phyloP scores from a whole-genome alignment of 192 early-diverging fungal species.

The Coemansia sp. region DNA sequence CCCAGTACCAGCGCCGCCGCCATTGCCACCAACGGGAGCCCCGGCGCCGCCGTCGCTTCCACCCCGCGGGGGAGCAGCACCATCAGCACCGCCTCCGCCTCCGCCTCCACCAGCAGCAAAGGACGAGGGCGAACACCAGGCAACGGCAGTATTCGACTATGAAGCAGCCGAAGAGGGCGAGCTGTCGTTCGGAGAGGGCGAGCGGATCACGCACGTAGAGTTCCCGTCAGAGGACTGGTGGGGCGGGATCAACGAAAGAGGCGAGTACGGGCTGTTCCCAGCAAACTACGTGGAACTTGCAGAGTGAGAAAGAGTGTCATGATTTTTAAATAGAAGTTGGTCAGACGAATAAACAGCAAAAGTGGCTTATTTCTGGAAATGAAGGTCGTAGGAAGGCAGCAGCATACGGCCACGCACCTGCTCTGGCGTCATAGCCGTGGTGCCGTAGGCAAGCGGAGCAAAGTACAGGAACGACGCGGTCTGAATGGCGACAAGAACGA shows the following conservation, averaged over 20 bases:
- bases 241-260: constrained; percentile 68
- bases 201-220: constrained; percentile 76
- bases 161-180: constrained; percentile 86
- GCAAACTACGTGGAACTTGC: constrained; percentile 58
- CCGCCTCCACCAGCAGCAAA: constrained; percentile 24
- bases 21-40: background rate
- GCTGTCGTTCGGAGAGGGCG: constrained; percentile 75
- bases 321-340: background rate
- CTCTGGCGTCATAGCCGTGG: constrained; percentile 61
- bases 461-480: constrained; percentile 74
- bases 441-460: constrained; percentile 87
- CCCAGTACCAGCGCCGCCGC: constrained; percentile 5
- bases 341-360: constrained; percentile 11
- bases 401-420: constrained; percentile 68
- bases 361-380: constrained; percentile 56
- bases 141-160: constrained; percentile 81
- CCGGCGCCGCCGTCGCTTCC: constrained; percentile 13
- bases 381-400: constrained; percentile 86
- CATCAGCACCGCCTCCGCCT: constrained; percentile 15
- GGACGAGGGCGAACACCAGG: constrained; percentile 48
- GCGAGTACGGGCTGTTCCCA: constrained; percentile 74
- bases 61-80: constrained; percentile 10
- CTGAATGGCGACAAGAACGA: constrained; percentile 50
- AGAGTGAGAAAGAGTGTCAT: background rate
- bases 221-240: constrained; percentile 92